Percentiles rank a stretch among this genome's conserved stretches.
phyloP scores from a whole-genome alignment of 495 filamentous ascomycete genomes.

The Tuber brumale region DNA sequence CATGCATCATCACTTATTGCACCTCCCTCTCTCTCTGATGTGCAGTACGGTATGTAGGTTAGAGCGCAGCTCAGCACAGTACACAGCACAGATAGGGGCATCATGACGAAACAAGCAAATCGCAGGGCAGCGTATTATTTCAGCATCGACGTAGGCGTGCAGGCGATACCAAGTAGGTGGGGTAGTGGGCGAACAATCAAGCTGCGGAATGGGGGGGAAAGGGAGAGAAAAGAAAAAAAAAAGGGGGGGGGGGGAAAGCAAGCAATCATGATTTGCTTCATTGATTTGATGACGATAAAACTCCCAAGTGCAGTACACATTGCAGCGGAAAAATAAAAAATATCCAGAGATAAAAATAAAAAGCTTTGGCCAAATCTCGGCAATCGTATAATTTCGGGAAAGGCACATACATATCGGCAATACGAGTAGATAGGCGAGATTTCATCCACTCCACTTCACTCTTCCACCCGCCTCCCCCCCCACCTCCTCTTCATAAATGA shows the following conservation, averaged over 20 bases:
- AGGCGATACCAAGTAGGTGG: background rate
- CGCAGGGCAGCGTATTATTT: background rate
- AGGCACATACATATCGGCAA: background rate
- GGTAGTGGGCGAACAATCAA: background rate
- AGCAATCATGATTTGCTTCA: background rate
- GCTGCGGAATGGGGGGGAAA: background rate
- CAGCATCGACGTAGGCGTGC: background rate
- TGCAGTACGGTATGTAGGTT: background rate
- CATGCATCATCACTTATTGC: background rate
- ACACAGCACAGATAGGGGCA: background rate
- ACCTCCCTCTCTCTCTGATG: background rate
- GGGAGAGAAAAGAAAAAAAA: background rate
- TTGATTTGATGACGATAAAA: background rate
- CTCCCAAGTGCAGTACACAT: background rate
- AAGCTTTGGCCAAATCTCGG: background rate
- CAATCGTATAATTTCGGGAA: conserved; percentile 6
- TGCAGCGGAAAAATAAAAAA: background rate
- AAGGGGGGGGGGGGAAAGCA: background rate
- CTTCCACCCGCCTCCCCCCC: background rate
- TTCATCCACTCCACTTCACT: background rate
- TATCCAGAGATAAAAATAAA: background rate
- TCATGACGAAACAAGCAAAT: background rate
- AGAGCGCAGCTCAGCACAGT: background rate
- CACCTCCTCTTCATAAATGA: background rate
- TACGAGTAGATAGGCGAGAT: conserved; percentile 6